Evolutionary conservation across 768 basidiomycete genomes (phyloP).

Genomic region (Strobilomyces echinocephalus): DNA sequence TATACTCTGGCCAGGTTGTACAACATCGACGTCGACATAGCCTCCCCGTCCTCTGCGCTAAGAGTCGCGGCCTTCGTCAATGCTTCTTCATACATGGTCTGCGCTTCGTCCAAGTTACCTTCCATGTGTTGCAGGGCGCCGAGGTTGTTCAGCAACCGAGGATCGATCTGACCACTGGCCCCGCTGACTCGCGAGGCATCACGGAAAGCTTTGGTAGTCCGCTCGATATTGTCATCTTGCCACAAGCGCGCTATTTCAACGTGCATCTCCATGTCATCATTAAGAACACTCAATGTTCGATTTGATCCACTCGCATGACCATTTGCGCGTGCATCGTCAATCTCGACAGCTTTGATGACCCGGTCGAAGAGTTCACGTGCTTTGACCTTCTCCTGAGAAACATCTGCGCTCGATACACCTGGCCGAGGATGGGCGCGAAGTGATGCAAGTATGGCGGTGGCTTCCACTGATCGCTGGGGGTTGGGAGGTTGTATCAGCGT

Average conservation of each 20-base stretch:
- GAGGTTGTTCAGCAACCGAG: conserved; percentile 76
- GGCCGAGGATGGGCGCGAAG: conserved; percentile 83
- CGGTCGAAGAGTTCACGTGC: conserved; percentile 83
- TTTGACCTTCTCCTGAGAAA: conserved; percentile 57
- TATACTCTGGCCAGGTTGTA: conserved; percentile 92
- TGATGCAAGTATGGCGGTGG: conserved; percentile 83
- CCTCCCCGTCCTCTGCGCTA: conserved; percentile 50
- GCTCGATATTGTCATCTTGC: conserved; percentile 75
- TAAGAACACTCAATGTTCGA: conserved; percentile 49
- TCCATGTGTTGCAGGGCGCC: conserved; percentile 73
- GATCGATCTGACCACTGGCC: conserved; percentile 46
- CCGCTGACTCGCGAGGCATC: conserved; percentile 68
- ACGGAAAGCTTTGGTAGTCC: conserved; percentile 65
- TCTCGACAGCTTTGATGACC: conserved; percentile 59
- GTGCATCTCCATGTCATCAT: conserved; percentile 82
- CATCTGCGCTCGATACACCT: conserved; percentile 70
- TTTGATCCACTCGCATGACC: conserved; percentile 32
- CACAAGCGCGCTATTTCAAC: conserved; percentile 88
- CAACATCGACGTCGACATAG: conserved; percentile 73
- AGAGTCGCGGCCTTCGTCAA: conserved; percentile 52
- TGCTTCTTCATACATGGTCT: conserved; percentile 67
- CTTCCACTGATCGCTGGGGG: conserved; percentile 69
- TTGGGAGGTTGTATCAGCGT: conserved; percentile 66
- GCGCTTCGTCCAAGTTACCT: conserved; percentile 51
- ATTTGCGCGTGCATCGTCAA: conserved; percentile 50